These are phyloP conservation scores for Corymbia maculata DNA, from an alignment of 345 rosid species.

Conservation along the genomic window DNA sequence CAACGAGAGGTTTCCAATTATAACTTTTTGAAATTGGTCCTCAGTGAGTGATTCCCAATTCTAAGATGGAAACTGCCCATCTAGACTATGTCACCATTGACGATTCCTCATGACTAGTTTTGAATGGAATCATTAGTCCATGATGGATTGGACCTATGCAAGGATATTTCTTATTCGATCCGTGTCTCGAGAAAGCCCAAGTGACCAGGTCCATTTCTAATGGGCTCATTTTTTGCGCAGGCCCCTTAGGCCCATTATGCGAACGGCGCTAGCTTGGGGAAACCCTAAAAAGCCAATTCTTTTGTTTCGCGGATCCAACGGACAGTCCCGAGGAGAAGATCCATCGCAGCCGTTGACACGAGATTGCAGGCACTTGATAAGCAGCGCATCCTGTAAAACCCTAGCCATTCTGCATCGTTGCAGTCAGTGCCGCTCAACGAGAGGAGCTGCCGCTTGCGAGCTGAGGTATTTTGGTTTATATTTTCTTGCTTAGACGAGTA, in stretches of 20 bases:
- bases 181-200: neutral
- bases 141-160: neutral
- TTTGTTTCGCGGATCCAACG: neutral
- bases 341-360: neutral
- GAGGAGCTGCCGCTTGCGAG: neutral
- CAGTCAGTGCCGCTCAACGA: neutral
- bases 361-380: neutral
- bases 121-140: neutral
- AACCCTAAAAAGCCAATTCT: neutral
- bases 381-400: neutral
- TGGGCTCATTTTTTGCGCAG: neutral
- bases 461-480: neutral
- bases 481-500: neutral
- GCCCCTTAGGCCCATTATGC: neutral
- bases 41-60: too few relatives aligned
- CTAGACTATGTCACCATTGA: too few relatives aligned
- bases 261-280: neutral
- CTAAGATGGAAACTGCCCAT: too few relatives aligned
- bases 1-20: too few relatives aligned
- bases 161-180: neutral
- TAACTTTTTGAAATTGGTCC: too few relatives aligned
- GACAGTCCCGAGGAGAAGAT: neutral
- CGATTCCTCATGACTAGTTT: neutral
- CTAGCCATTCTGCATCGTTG: neutral
- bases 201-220: neutral